phyloP scores from a whole-genome alignment of 1,284 basidiomycete genomes.

The Boletellus deceptivus region DNA sequence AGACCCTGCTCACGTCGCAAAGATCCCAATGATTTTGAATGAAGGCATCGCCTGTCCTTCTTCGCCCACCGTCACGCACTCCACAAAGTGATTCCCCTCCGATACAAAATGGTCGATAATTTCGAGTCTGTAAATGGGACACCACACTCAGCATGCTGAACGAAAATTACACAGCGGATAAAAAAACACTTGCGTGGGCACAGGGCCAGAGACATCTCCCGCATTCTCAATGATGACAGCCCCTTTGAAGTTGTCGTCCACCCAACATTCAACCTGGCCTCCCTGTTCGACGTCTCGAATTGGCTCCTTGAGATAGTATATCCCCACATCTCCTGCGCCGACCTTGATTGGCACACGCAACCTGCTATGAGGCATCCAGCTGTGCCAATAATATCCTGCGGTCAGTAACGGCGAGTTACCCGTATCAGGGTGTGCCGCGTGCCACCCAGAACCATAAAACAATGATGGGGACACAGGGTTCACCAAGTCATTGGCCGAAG shows the following conservation, averaged over 20 bases:
- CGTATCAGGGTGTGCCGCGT: constrained; percentile 65
- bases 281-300: constrained; percentile 52
- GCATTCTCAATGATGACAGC: constrained; percentile 65
- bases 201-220: constrained; percentile 47
- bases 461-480: constrained; percentile 88
- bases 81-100: constrained; percentile 81
- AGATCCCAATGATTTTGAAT: constrained; percentile 86
- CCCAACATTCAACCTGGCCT: constrained; percentile 79
- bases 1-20: constrained; percentile 51
- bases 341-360: constrained; percentile 75
- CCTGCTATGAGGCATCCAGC: constrained; percentile 72
- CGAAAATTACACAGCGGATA: neutral
- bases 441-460: constrained; percentile 91
- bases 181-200: constrained; percentile 51
- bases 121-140: constrained; percentile 49
- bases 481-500: constrained; percentile 89
- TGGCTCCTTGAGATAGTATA: constrained; percentile 74
- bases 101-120: constrained; percentile 79
- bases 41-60: constrained; percentile 70
- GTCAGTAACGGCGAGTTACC: constrained; percentile 45
- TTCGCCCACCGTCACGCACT: constrained; percentile 78
- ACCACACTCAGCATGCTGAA: constrained; percentile 2
- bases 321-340: constrained; percentile 74
- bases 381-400: constrained; percentile 85
- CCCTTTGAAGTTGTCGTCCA: constrained; percentile 73